phyloP scores from a whole-genome alignment of 2,329 filamentous ascomycete genomes.

The Colletotrichum caudatum region DNA sequence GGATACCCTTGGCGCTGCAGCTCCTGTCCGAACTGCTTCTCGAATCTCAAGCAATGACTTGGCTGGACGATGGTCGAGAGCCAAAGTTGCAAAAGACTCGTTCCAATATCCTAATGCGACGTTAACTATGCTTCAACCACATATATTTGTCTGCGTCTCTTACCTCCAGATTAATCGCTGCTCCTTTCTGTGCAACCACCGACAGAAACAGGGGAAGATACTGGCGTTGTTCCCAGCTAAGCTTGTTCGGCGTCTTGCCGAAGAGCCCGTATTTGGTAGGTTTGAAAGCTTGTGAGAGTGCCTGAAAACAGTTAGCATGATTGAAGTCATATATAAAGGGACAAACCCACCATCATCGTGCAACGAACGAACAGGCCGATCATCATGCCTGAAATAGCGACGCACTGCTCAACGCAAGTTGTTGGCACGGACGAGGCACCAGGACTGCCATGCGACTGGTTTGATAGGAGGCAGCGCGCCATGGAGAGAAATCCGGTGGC shows the following conservation, averaged over 20 bases:
- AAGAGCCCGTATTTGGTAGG: constrained; percentile 64
- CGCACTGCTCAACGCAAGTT: constrained; percentile 58
- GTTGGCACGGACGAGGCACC: constrained; percentile 33
- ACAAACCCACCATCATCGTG: constrained; percentile 54
- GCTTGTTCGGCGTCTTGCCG: constrained; percentile 53
- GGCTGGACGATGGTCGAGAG: constrained; percentile 65
- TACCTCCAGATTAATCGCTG: constrained; percentile 60
- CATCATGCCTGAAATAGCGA: constrained; percentile 60
- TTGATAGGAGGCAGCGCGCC: constrained; percentile 54
- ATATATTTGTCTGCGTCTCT: constrained; percentile 29
- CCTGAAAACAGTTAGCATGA: constrained; percentile 48
- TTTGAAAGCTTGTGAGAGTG: constrained; percentile 60
- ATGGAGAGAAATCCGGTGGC: constrained; percentile 62
- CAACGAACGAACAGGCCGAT: constrained; percentile 59
- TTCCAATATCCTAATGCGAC: constrained; percentile 52
- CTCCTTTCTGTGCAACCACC: constrained; percentile 58
- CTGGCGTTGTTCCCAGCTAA: constrained; percentile 57
- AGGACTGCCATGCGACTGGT: constrained; percentile 30
- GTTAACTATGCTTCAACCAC: constrained; percentile 21
- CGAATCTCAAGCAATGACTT: constrained; percentile 57
- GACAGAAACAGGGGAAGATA: constrained; percentile 65
- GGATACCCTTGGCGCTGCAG: constrained; percentile 56
- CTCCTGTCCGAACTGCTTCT: constrained; percentile 62
- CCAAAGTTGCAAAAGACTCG: constrained; percentile 66
- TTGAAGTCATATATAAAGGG: constrained; percentile 22